Base-by-base conservation (phyloP, 352 stramenopile species). In the Pythium volutum region DNA sequence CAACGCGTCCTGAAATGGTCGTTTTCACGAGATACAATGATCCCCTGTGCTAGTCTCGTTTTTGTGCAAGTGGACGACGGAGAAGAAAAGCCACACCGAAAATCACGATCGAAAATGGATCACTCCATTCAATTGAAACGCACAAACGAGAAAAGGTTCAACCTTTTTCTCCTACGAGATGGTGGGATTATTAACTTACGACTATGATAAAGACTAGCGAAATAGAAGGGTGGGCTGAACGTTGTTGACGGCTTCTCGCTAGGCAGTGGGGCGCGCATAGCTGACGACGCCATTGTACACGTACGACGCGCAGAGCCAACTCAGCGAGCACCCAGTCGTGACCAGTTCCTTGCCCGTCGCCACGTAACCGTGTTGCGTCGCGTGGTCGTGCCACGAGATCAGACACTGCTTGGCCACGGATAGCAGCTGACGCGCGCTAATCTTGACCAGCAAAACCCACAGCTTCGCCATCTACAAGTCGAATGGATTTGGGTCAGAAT, bases 391-490 rank as follows among this genome's bases (percentile, higher is more conserved):
- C 84, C 81, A 93, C 50, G 79, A 88, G 16, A 69, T 63, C 45
- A 91, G 84, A 29, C 69, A 88, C 55, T 91, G 76, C 36, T 70
- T 79, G 15, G 78, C 81, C 22, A 93, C 74, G 9, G 88, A 68
- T 9, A 74, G 74, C 33, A 90, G 46, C 67, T 93, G 84, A 14
- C 81, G 78, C 18, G 77, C 78, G 62, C 73, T 79, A 66, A 93
- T 90, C 62, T 91, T 90, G 41, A 91, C 59, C 26, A 93, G 60
- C 20, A 93, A 67, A 26, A 90, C 69, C 80, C 78, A 93, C 29
- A 93, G 63, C 48, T 87, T 91, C 29, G 77, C 86, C 83, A 92
- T 92, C 79, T 89, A 42, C 27, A 38, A 41, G 26, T 25, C 36
- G 29, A 15, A 67, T 18, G 70, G 14, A 36, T 8, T 36, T 36